Evolutionary conservation across 73 alveolate genomes (phyloP), one percentile per base, ranked within the genome.

Genomic region (Tetrahymena borealis): DNA sequence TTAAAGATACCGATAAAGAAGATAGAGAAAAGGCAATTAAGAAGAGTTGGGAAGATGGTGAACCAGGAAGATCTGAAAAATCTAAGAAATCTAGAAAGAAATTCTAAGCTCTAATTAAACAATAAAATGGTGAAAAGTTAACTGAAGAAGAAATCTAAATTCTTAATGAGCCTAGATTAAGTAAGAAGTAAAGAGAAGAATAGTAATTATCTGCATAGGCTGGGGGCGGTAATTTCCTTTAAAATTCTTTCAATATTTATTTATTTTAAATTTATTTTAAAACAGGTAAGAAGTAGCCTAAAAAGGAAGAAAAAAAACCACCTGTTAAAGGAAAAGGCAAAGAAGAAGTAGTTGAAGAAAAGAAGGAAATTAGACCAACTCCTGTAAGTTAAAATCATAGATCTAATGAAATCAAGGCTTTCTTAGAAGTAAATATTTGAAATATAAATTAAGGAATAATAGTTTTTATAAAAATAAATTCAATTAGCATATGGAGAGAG

Each of bases 51-150:
- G 99, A 98, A 95, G 97, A 94, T 37, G 95, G 95, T 39, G 99
- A 98, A 78, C 99, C 99, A 10, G 99, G 99, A 18, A 95, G 99
- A 79, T 99, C 99, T 78, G 99, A 96, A 91, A 98, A 97, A 91
- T 99, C 99, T 4, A 98, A 98, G 94, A 96, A 94, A 31, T 92
- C 99, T n/a, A 94, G 99, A 93, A 93, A 91, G 85, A 95, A 97
- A 95, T 98, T 91, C 94, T 39, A 98, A 31, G 91, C 97, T 28
- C 93, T 96, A 92, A 60, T 91, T 90, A 98, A 96, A 96, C 96
- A 93, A 79, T 94, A 93, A 90, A 95, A 90, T 28, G 99, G 99
- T n/a, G 98, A 94, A 79, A 95, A 95, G 91, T 94, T 98, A 39
- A 93, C 95, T 6, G 93, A 90, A 79, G 95, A 93, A 20, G 95